Base-by-base conservation (phyloP, 148 eudicot species). In the Cornus suecica region DNA sequence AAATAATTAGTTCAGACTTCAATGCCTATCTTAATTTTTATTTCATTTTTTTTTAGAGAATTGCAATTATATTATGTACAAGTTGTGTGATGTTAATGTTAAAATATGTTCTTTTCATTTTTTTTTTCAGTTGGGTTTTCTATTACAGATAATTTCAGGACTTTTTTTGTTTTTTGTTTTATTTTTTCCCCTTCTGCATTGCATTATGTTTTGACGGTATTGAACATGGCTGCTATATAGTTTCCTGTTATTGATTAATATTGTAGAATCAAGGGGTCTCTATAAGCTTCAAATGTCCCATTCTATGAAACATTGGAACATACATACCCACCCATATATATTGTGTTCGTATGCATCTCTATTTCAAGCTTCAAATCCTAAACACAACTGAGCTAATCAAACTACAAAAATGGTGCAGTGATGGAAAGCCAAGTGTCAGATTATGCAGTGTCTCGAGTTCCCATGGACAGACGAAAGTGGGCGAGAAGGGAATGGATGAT, bases 1-100 rank as follows among this genome's bases (percentile, higher is more conserved):
- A 74, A 26, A 74, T 74, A 69, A 69, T 74, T 42, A 27, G 76
- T 65, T 41, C 25, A 10, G 25, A 64, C 69, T 64, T 41, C 61
- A 32, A 26, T 41, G 37, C 13, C 24, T 74, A 20, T 27, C n/a
- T n/a, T n/a, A n/a, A n/a, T n/a, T n/a, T n/a, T n/a, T n/a, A n/a
- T n/a, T n/a, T n/a, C n/a, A 27, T 27, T 27, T n/a, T 74, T 74
- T 27, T 26, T 28, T 10, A 26, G 24, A 41, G 11, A 37, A 16
- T 37, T 27, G 25, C 41, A 5, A 18, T 14, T 41, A n/a, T 34
- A 13, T n/a, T 29, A 6, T 8, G n/a, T 1, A n/a, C 2, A 2
- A 56, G 31, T 52, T 52, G 58, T 60, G 14, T 32, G 31, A 13
- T 54, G 30, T 29, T 22, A 23, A n/a, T 27, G 32, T n/a, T 13